Conservation (phyloP, 2,329 filamentous ascomycete genomes). For the Fusarium anguioides region DNA sequence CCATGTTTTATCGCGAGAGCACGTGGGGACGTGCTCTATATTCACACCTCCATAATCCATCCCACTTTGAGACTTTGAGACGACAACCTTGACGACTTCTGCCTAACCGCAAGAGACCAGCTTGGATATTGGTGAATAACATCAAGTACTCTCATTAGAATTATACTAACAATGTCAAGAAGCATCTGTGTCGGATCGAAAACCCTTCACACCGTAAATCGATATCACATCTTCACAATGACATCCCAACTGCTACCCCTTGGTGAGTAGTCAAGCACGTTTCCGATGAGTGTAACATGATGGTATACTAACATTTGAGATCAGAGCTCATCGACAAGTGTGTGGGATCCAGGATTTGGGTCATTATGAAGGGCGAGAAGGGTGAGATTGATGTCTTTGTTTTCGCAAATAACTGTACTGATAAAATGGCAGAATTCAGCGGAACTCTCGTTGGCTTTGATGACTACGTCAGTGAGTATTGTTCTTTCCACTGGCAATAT, state of each 20-base stretch:
- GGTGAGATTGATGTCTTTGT: slow-evolving; percentile 62
- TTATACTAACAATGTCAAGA: neutral
- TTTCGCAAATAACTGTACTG: slow-evolving; percentile 12
- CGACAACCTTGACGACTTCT: slow-evolving; percentile 34
- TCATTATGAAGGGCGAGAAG: slow-evolving; percentile 99
- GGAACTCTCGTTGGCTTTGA: slow-evolving; percentile 96
- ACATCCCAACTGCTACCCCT: slow-evolving; percentile 79
- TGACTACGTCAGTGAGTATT: slow-evolving; percentile 96
- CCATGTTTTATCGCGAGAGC: slow-evolving; percentile 42
- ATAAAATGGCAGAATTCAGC: slow-evolving; percentile 78
- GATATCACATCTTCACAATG: slow-evolving; percentile 59
- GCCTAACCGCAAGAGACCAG: slow-evolving; percentile 15
- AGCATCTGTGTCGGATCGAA: neutral
- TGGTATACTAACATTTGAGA: slow-evolving; percentile 32
- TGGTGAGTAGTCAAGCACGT: slow-evolving; percentile 58
- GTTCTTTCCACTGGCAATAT: no score
- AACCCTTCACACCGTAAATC: neutral
- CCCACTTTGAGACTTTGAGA: slow-evolving; percentile 40
- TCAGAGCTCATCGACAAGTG: slow-evolving; percentile 98
- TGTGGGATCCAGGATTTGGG: slow-evolving; percentile 97
- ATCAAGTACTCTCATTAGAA: neutral
- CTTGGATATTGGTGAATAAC: neutral
- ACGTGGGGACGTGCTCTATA: slow-evolving; percentile 49
- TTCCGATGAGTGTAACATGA: neutral
- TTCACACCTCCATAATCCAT: slow-evolving; percentile 41